Evolutionary conservation across 331 rosid genomes (phyloP), one percentile per base, ranked within the genome.

Genomic region (Prunus yedoensis): DNA sequence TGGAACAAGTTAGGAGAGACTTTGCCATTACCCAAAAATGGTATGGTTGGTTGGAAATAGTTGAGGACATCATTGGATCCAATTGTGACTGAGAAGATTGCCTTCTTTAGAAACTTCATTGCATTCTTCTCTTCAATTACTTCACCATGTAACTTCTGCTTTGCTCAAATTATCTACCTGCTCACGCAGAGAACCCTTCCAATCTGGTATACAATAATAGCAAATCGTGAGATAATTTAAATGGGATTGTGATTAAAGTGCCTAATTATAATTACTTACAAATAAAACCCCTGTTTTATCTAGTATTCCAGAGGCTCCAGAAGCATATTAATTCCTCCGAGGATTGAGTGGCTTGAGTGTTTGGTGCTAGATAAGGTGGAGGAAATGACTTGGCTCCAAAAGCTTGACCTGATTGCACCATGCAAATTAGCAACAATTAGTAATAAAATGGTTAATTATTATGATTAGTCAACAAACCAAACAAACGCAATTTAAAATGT

Each of bases 51-150:
- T 30, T 83, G 82, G 69, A 81, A 51, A 71, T 83, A 86, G 63
- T 81, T 81, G 71, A 86, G 79, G 45, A 86, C 25, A 74, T 86
- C 90, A 32, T 88, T 83, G 81, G 86, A 83, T 69, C 89, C 89
- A 74, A 80, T 72, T 23, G 91, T 80, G 57, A 82, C 10, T 28
- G 88, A 86, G 74, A 86, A 86, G 32, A 83, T 79, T 79, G 86
- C 83, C 65, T 81, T 83, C 78, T 81, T 86, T 70, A 86, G 54
- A 10, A 83, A 18, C 18, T 76, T 74, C 18, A 23, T 76, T 41
- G 86, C 76, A 61, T 77, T 35, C 21, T 65, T 81, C 64, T 86
- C 84, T 74, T 86, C 88, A 68, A 73, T 83, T 61, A 52, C 32
- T 20, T 73, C 47, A 63, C 84, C 66, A 86, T 76, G 68, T 70